These are phyloP conservation scores for Plenodomus biglobosus DNA, from an alignment of 2,329 filamentous ascomycete genomes.

Conservation along the genomic window DNA sequence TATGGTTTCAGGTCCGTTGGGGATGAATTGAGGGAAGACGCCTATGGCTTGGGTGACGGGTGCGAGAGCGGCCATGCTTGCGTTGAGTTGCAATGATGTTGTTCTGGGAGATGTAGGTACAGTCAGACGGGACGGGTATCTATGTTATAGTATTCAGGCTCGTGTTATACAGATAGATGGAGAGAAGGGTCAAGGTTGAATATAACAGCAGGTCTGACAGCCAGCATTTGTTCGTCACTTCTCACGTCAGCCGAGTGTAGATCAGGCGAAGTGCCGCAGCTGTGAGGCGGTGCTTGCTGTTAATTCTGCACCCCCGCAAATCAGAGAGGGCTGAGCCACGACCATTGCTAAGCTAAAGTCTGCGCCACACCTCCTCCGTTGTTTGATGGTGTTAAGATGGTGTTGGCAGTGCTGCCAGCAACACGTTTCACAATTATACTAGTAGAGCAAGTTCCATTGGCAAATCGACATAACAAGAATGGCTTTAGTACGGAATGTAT, in stretches of 20 bases:
- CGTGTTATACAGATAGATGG: too few species aligned
- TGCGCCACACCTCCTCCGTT: background rate
- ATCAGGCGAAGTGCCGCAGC: background rate
- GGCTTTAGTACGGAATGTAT: too few species aligned
- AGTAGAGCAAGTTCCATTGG: background rate
- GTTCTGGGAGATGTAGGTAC: background rate
- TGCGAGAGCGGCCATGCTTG: conserved; percentile 14
- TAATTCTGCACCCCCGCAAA: background rate
- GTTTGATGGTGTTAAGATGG: too few species aligned
- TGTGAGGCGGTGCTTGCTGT: conserved; percentile 4
- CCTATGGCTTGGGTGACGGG: conserved; percentile 26
- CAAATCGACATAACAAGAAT: too few species aligned
- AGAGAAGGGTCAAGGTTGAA: too few species aligned
- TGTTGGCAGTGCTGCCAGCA: background rate
- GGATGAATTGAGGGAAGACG: conserved; percentile 34
- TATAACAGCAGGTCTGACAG: too few species aligned
- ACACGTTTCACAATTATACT: background rate
- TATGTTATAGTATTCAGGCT: background rate
- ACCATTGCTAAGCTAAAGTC: background rate
- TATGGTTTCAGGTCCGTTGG: conserved; percentile 48
- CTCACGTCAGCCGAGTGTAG: background rate
- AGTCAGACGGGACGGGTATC: too few species aligned
- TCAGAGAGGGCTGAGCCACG: conserved; percentile 1
- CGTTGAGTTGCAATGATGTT: background rate
- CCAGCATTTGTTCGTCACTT: background rate